A percentile compares a stretch with the other conserved stretches of the same genome.
Conservation (phyloP, 805 yeast genomes). For the Komagataella kurtzmanii region DNA sequence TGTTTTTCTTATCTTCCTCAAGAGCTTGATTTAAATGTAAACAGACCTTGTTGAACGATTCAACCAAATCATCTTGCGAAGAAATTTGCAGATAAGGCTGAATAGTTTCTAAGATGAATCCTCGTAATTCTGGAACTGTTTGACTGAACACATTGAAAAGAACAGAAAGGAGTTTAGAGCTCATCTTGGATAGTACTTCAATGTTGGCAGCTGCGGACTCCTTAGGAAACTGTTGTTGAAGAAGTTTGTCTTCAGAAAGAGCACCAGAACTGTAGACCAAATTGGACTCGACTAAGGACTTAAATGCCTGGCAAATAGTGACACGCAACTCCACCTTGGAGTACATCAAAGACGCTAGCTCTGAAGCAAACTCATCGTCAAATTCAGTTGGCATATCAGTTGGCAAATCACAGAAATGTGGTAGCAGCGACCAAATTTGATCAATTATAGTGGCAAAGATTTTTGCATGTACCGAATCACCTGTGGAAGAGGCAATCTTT, state of each 20-base stretch:
- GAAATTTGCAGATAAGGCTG: slow-evolving; percentile 68
- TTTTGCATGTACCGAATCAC: slow-evolving; percentile 57
- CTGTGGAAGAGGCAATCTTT: slow-evolving; percentile 29
- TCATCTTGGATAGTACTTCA: slow-evolving; percentile 47
- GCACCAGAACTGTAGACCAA: slow-evolving; percentile 49
- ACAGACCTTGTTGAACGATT: slow-evolving; percentile 79
- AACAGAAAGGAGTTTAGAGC: slow-evolving; percentile 73
- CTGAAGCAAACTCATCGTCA: slow-evolving; percentile 65
- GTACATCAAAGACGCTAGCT: slow-evolving; percentile 62
- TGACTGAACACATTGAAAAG: slow-evolving; percentile 89
- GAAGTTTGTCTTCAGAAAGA: slow-evolving; percentile 38
- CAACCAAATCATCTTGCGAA: slow-evolving; percentile 48
- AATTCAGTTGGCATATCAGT: slow-evolving; percentile 53
- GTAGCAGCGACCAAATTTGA: slow-evolving; percentile 86
- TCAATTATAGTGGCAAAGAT: slow-evolving; percentile 76
- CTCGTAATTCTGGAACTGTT: slow-evolving; percentile 73
- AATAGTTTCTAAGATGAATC: slow-evolving; percentile 75
- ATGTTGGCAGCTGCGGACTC: slow-evolving; percentile 41
- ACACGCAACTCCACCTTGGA: slow-evolving; percentile 64
- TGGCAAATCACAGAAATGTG: slow-evolving; percentile 83
- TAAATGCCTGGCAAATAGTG: slow-evolving; percentile 71
- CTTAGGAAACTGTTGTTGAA: slow-evolving; percentile 49
- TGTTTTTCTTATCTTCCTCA: slow-evolving; percentile 23
- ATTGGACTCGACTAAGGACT: slow-evolving; percentile 68
- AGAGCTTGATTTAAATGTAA: slow-evolving; percentile 61